Evolutionary conservation across 768 basidiomycete species (phyloP).

Genomic region (Mycena amicta): DNA sequence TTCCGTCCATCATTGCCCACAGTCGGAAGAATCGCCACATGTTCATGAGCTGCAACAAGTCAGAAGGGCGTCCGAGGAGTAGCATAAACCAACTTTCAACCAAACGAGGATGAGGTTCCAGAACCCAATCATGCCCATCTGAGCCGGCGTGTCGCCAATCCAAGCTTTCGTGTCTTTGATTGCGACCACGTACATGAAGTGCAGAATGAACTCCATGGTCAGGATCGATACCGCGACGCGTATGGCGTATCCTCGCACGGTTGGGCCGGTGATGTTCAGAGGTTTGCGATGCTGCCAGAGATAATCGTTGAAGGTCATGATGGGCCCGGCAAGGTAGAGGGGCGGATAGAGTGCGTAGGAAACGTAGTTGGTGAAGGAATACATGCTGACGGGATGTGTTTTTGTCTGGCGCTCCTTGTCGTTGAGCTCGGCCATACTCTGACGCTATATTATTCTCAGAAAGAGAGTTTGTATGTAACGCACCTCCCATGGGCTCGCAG

Average conservation of each 20-base stretch:
- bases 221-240: slow-evolving; percentile 74
- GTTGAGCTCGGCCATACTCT: slow-evolving; percentile 37
- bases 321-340: slow-evolving; percentile 93
- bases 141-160: slow-evolving; percentile 72
- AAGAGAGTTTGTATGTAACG: slow-evolving; percentile 25
- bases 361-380: slow-evolving; percentile 73
- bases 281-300: slow-evolving; percentile 85
- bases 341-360: slow-evolving; percentile 91
- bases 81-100: slow-evolving; percentile 72
- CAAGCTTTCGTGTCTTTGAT: slow-evolving; percentile 90
- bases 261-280: slow-evolving; percentile 40
- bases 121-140: slow-evolving; percentile 91
- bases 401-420: slow-evolving; percentile 64
- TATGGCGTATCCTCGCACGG: slow-evolving; percentile 56
- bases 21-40: slow-evolving; percentile 97
- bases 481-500: slow-evolving; percentile 44
- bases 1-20: slow-evolving; percentile 86
- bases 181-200: slow-evolving; percentile 95
- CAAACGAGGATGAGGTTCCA: slow-evolving; percentile 97
- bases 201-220: slow-evolving; percentile 89
- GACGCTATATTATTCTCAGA: not conserved
- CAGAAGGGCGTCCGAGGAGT: not conserved
- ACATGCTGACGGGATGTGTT: slow-evolving; percentile 58
- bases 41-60: slow-evolving; percentile 69
- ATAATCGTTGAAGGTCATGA: slow-evolving; percentile 95